phyloP scores from a whole-genome alignment of 306 rosid genomes.

The Gynostemma pentaphyllum region DNA sequence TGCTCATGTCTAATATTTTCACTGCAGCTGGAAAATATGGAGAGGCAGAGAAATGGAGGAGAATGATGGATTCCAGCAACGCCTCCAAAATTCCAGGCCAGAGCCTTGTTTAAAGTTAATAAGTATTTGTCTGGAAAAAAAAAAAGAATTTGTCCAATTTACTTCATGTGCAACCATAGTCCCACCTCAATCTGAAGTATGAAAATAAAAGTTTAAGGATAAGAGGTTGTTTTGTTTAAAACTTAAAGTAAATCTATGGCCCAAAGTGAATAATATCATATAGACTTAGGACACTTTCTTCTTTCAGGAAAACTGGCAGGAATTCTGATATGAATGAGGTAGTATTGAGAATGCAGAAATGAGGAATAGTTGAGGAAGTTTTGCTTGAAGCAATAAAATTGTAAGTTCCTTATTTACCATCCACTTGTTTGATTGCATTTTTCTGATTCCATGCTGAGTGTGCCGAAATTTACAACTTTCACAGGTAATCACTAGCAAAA shows the following conservation, averaged over 20 bases:
- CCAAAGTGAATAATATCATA: too few species aligned
- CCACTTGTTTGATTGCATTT: neutral
- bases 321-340: neutral
- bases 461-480: neutral
- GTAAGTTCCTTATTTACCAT: neutral
- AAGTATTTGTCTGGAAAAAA: neutral
- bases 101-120: conserved; percentile 31
- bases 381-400: neutral
- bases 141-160: neutral
- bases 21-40: conserved; percentile 51
- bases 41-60: conserved; percentile 59
- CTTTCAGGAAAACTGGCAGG: neutral
- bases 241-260: too few species aligned
- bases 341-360: neutral
- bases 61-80: conserved; percentile 36
- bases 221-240: too few species aligned
- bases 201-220: neutral
- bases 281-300: neutral
- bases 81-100: conserved; percentile 52
- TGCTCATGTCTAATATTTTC: conserved; percentile 72
- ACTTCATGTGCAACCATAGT: too few species aligned
- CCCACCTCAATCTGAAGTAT: neutral
- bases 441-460: neutral
- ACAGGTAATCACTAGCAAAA: neutral
- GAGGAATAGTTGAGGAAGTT: neutral